These are phyloP conservation scores for Heliamphora exappendiculata DNA, from an alignment of 148 eudicot genomes.

Conservation along the genomic window DNA sequence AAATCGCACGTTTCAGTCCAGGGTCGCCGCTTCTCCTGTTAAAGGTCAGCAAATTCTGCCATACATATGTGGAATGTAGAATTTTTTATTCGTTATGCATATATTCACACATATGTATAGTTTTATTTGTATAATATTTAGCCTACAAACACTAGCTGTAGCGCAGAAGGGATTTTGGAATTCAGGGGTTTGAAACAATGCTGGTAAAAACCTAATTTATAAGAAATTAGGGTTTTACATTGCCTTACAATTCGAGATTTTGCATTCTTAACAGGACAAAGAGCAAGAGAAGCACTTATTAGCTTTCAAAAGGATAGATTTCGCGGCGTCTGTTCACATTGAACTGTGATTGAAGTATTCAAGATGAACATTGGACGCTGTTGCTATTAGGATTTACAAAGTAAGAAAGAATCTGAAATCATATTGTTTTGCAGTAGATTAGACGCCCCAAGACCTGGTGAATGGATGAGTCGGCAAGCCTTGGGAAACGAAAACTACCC, in stretches of 20 bases:
- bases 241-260: background rate
- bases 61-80: background rate
- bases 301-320: no score
- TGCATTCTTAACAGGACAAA: no score
- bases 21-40: background rate
- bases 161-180: background rate
- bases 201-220: no score
- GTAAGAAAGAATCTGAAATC: no score
- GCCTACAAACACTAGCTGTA: background rate
- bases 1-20: background rate
- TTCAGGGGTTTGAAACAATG: background rate
- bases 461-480: conserved; percentile 26
- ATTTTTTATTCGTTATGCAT: no score
- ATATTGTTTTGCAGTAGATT: background rate
- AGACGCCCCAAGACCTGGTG: background rate
- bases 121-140: no score
- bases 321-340: background rate
- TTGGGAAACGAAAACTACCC: conserved; percentile 40
- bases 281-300: no score
- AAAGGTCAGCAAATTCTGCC: background rate
- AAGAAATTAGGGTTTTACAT: background rate
- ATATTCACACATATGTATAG: background rate
- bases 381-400: background rate
- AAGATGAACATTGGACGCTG: background rate
- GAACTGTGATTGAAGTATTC: background rate